Conservation (phyloP, 176 grass and related monocot species). For the Coix lacrymajobi region DNA sequence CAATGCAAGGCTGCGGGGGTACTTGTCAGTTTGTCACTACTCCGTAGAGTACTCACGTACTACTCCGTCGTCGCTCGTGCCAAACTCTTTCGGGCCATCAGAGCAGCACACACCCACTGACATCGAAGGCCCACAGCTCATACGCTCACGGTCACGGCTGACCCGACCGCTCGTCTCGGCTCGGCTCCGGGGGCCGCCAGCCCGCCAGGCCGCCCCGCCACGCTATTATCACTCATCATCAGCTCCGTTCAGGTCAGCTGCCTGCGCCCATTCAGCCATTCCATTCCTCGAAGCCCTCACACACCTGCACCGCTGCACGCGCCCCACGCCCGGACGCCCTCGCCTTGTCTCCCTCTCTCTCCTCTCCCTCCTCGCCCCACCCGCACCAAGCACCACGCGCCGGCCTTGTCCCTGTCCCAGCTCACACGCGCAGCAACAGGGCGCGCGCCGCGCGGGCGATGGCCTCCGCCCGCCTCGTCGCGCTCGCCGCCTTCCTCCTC, state of each 20-base stretch:
- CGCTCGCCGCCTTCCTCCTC: background rate
- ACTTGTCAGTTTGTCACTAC: no score
- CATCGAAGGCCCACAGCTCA: background rate
- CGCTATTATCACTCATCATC: background rate
- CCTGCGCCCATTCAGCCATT: background rate
- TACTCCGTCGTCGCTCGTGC: background rate
- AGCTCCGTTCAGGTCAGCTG: background rate
- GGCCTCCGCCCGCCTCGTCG: conserved; percentile 2
- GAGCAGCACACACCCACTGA: background rate
- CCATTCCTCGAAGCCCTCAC: conserved; percentile 25
- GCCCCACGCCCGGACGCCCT: background rate
- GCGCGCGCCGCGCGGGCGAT: background rate
- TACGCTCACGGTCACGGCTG: background rate
- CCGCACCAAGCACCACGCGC: background rate
- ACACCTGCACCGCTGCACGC: no score
- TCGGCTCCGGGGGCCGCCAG: no score
- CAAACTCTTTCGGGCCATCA: background rate
- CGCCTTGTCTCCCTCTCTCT: background rate
- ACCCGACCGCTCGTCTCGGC: background rate
- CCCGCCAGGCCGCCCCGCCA: no score
- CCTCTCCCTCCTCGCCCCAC: background rate
- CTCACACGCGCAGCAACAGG: background rate
- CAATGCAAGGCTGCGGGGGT: no score
- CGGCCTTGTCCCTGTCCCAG: background rate
- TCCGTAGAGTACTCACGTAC: no score